These are phyloP conservation scores for Pleomassaria siparia DNA, from an alignment of 2,329 filamentous ascomycete genomes.

Conservation along the genomic window DNA sequence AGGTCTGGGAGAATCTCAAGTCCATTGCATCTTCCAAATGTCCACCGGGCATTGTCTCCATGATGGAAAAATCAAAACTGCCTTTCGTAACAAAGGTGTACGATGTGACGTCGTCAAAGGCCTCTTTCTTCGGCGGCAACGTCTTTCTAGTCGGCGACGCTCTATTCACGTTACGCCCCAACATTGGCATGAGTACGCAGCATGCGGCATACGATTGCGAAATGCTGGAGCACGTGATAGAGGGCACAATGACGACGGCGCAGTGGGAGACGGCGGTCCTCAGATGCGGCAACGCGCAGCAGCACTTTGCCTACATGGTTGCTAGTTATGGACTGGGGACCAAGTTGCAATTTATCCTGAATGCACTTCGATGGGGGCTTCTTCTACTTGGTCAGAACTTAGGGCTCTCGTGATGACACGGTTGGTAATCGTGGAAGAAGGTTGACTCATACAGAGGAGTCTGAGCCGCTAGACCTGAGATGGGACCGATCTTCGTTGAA, in stretches of 20 bases:
- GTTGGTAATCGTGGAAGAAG: too few relatives aligned
- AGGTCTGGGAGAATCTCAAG: constrained; percentile 43
- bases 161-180: constrained; percentile 47
- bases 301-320: neutral
- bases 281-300: constrained; percentile 12
- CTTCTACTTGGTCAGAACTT: neutral
- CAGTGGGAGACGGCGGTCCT: constrained; percentile 36
- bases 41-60: constrained; percentile 42
- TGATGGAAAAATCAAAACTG: constrained; percentile 41
- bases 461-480: too few relatives aligned
- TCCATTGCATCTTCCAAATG: constrained; percentile 28
- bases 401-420: neutral
- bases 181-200: constrained; percentile 47
- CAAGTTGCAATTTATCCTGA: neutral
- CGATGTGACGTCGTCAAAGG: constrained; percentile 41
- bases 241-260: constrained; percentile 33
- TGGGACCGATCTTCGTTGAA: too few relatives aligned
- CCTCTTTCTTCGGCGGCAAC: constrained; percentile 41
- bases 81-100: constrained; percentile 50
- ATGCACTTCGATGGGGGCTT: neutral
- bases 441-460: too few relatives aligned
- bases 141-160: constrained; percentile 52
- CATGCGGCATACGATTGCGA: constrained; percentile 49
- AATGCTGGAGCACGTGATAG: constrained; percentile 39
- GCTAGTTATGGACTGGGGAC: neutral